Percentiles rank a stretch among this genome's conserved stretches.
These are phyloP conservation scores for Claviceps digitariae DNA, from an alignment of 2,329 filamentous ascomycete species.

Conservation along the genomic window DNA sequence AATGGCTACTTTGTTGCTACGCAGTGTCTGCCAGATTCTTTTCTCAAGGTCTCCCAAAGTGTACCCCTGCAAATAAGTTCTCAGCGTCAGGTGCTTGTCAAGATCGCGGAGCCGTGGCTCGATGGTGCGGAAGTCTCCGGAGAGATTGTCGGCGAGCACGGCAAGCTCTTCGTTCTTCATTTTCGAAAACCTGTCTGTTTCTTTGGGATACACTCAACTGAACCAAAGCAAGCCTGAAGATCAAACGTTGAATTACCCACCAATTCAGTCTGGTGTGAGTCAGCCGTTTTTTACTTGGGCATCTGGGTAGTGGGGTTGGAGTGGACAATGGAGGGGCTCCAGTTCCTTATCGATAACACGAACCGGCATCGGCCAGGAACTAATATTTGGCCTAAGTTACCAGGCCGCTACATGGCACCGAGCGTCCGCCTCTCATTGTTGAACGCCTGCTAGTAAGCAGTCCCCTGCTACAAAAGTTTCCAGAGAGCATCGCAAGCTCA, in stretches of 20 bases:
- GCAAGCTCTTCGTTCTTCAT: slow-evolving; percentile 47
- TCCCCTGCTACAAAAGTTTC: neutral
- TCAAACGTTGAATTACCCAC: neutral
- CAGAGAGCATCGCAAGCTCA: slow-evolving; percentile 10
- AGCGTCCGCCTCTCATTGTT: too few species aligned
- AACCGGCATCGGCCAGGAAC: neutral
- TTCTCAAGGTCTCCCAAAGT: slow-evolving; percentile 62
- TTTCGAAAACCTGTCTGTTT: slow-evolving; percentile 10
- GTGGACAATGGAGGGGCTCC: slow-evolving; percentile 11
- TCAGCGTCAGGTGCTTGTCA: slow-evolving; percentile 75
- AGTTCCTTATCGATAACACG: neutral
- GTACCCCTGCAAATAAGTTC: slow-evolving; percentile 78
- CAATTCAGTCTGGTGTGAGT: slow-evolving; percentile 7
- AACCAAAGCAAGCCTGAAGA: neutral
- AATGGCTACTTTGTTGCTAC: slow-evolving; percentile 71
- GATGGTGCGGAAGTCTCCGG: slow-evolving; percentile 67
- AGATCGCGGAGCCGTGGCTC: slow-evolving; percentile 62
- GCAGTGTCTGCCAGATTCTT: slow-evolving; percentile 70
- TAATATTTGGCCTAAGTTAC: slow-evolving; percentile 13
- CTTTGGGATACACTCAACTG: neutral
- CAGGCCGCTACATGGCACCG: slow-evolving; percentile 12
- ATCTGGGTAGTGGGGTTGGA: too few species aligned
- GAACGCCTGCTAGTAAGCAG: neutral
- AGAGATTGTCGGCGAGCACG: slow-evolving; percentile 35
- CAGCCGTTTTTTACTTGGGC: too few species aligned